These are phyloP conservation scores for Cladophialophora bantiana DNA, from an alignment of 2,329 filamentous ascomycete genomes.

Conservation along the genomic window DNA sequence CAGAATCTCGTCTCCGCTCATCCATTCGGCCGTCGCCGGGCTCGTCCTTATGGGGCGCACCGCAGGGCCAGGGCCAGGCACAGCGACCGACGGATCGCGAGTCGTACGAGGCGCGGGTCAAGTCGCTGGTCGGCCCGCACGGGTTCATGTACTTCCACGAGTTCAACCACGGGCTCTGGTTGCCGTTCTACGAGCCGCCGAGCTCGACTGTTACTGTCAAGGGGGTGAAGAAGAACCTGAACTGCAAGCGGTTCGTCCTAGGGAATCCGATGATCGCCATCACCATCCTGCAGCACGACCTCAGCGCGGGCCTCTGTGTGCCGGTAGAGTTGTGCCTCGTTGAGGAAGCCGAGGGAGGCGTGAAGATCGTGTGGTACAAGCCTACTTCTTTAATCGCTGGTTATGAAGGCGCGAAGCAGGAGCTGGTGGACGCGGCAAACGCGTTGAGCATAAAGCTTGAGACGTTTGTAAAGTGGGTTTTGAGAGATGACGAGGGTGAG, in stretches of 20 bases:
- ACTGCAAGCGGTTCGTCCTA: constrained; percentile 23
- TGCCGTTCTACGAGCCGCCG: constrained; percentile 21
- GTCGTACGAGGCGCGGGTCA: constrained; percentile 16
- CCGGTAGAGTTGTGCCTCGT: constrained; percentile 30
- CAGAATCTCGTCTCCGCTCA: constrained; percentile 25
- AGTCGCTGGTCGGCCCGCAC: constrained; percentile 20
- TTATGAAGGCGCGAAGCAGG: constrained; percentile 23
- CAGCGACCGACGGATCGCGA: constrained; percentile 12
- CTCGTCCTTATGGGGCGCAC: background rate
- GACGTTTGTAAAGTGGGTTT: constrained; percentile 22
- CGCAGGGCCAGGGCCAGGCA: background rate
- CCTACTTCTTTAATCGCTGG: constrained; percentile 26
- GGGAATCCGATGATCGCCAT: constrained; percentile 32
- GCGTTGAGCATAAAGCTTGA: constrained; percentile 26
- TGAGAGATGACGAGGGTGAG: constrained; percentile 17
- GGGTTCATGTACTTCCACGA: constrained; percentile 35
- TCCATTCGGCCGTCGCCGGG: constrained; percentile 19
- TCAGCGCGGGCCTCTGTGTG: constrained; percentile 29
- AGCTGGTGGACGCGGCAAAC: constrained; percentile 27
- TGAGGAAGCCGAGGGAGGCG: constrained; percentile 22
- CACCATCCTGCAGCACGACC: constrained; percentile 30
- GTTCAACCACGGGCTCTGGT: constrained; percentile 30
- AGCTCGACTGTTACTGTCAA: constrained; percentile 8
- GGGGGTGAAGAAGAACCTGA: constrained; percentile 18
- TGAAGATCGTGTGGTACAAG: constrained; percentile 25